Evolutionary conservation across 164 flowering plant species (phyloP).

Genomic region (Berberis vulgaris): DNA sequence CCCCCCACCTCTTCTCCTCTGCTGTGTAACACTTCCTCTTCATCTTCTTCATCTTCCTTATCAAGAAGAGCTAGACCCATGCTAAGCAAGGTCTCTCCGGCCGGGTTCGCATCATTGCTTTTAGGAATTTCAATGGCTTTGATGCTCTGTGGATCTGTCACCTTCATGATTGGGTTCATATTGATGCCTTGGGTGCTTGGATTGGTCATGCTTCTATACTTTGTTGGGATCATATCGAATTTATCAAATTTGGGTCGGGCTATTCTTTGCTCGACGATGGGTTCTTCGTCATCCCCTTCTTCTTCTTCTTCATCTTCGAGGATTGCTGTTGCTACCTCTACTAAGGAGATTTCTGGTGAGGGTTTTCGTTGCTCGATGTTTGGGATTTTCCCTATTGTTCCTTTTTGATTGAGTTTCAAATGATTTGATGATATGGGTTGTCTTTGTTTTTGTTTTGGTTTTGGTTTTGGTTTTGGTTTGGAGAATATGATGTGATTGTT

Average conservation of each 20-base stretch:
- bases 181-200: conserved; percentile 98
- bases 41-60: no score
- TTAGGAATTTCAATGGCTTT: conserved; percentile 72
- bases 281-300: background rate
- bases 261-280: conserved; percentile 12
- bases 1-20: no score
- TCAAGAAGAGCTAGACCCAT: no score
- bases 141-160: conserved; percentile 95
- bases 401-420: conserved; percentile 2
- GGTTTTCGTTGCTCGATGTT: conserved; percentile 14
- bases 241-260: conserved; percentile 61
- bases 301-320: background rate
- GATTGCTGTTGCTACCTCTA: background rate
- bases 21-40: no score
- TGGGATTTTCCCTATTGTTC: conserved; percentile 13
- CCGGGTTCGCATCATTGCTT: conserved; percentile 79
- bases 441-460: no score
- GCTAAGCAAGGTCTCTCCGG: conserved; percentile 41
- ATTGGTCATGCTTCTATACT: conserved; percentile 58
- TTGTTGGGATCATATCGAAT: conserved; percentile 61
- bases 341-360: conserved; percentile 14
- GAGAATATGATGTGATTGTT: no score
- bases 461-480: no score
- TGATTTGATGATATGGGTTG: no score
- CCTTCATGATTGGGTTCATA: conserved; percentile 82